Percentiles rank a stretch among this genome's conserved stretches.
These are phyloP conservation scores for Melampsora medusae DNA, from an alignment of 1,284 basidiomycete species.

Conservation along the genomic window DNA sequence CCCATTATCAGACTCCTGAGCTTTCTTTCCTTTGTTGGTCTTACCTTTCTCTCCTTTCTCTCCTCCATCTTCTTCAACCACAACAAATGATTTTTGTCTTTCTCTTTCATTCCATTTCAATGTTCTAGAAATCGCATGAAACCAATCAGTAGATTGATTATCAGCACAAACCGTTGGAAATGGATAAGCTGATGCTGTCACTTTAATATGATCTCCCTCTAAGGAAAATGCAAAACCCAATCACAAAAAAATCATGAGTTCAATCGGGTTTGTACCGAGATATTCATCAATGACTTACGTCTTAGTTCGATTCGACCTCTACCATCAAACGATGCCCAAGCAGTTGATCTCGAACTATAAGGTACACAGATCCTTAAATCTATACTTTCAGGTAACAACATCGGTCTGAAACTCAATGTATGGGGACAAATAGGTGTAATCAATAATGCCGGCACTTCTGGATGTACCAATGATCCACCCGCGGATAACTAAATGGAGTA, in stretches of 20 bases:
- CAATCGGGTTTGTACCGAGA: no score
- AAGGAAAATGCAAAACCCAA: background rate
- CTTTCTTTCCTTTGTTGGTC: slow-evolving; percentile 46
- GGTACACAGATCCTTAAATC: slow-evolving; percentile 96
- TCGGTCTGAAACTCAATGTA: slow-evolving; percentile 95
- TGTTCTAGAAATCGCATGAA: slow-evolving; percentile 91
- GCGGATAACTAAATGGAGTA: slow-evolving; percentile 71
- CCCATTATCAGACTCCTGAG: slow-evolving; percentile 43
- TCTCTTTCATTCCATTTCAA: slow-evolving; percentile 95
- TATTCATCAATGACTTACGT: slow-evolving; percentile 53
- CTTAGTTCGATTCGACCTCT: slow-evolving; percentile 91
- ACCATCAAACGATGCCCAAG: slow-evolving; percentile 98
- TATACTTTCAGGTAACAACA: slow-evolving; percentile 98
- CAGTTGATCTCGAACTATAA: slow-evolving; percentile 94
- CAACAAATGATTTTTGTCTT: slow-evolving; percentile 92
- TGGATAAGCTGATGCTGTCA: slow-evolving; percentile 94
- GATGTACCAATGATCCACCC: slow-evolving; percentile 94
- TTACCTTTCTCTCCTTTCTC: background rate
- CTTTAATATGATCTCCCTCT: slow-evolving; percentile 97
- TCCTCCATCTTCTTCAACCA: slow-evolving; percentile 78
- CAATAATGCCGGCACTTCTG: slow-evolving; percentile 91
- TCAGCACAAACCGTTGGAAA: slow-evolving; percentile 98
- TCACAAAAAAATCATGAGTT: background rate
- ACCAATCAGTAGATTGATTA: slow-evolving; percentile 97
- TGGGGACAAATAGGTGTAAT: slow-evolving; percentile 99